Evolutionary conservation across 2,329 filamentous ascomycete genomes (phyloP).

Genomic region (Fonsecaea nubica): DNA sequence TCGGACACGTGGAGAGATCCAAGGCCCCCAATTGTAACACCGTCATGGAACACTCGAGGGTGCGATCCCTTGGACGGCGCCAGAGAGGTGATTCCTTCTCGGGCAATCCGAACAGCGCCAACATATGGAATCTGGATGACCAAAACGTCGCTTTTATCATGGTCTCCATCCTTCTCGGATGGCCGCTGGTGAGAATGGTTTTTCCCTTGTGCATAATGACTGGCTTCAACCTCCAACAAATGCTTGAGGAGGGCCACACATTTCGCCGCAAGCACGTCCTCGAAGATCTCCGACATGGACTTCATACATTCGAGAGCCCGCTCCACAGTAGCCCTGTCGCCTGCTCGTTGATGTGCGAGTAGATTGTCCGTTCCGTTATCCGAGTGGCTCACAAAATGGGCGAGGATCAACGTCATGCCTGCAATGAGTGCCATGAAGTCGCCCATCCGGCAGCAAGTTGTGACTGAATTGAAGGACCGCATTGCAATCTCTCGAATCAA

Average conservation of each 20-base stretch:
- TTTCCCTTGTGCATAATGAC: too few species aligned
- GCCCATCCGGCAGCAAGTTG: conserved; percentile 40
- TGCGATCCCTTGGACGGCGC: background rate
- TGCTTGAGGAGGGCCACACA: too few species aligned
- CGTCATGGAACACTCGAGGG: background rate
- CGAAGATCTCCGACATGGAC: conserved; percentile 46
- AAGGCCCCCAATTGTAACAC: background rate
- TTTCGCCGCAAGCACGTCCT: conserved; percentile 44
- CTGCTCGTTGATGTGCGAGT: conserved; percentile 49
- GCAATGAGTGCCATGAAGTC: conserved; percentile 42
- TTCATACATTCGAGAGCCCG: conserved; percentile 24
- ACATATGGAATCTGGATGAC: conserved; percentile 56
- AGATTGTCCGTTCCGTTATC: conserved; percentile 36
- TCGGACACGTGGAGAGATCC: background rate
- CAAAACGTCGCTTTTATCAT: conserved; percentile 36
- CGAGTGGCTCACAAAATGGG: conserved; percentile 41
- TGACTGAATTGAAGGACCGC: conserved; percentile 29
- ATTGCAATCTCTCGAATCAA: conserved; percentile 43
- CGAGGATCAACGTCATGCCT: conserved; percentile 39
- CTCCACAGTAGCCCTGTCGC: conserved; percentile 52
- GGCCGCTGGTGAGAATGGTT: too few species aligned
- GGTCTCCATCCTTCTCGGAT: conserved; percentile 44
- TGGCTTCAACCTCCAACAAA: too few species aligned
- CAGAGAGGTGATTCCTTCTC: conserved; percentile 13
- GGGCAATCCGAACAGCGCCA: conserved; percentile 49